Percentiles rank a stretch among this genome's conserved stretches.
Evolutionary conservation across 805 yeast genomes (phyloP).

Genomic region (Candida germanica): DNA sequence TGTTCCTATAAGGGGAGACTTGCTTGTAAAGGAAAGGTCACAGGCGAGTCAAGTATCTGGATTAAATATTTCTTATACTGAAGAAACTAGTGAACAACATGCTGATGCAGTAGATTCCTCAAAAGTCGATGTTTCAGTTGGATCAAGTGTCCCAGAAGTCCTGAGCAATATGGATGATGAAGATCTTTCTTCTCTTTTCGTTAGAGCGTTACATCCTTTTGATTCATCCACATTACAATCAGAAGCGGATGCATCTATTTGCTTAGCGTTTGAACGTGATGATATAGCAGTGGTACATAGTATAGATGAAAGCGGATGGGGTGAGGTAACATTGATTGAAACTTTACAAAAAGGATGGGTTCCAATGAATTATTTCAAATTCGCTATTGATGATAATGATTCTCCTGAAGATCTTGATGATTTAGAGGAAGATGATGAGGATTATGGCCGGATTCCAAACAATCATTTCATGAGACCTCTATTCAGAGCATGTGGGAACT

Average conservation of each 20-base stretch:
- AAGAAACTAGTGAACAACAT: neutral
- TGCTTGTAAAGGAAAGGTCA: slow-evolving; percentile 16
- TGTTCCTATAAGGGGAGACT: slow-evolving; percentile 28
- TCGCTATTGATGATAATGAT: slow-evolving; percentile 31
- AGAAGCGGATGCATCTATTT: slow-evolving; percentile 65
- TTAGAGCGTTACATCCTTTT: slow-evolving; percentile 57
- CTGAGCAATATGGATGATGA: slow-evolving; percentile 26
- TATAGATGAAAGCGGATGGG: slow-evolving; percentile 83
- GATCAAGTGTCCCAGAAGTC: neutral
- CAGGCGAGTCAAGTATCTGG: slow-evolving; percentile 1
- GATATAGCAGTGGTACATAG: slow-evolving; percentile 77
- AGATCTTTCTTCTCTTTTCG: slow-evolving; percentile 51
- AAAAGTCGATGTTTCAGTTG: neutral
- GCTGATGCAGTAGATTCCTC: slow-evolving; percentile 1
- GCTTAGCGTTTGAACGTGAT: slow-evolving; percentile 65
- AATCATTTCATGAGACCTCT: slow-evolving; percentile 53
- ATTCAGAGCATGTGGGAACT: slow-evolving; percentile 62
- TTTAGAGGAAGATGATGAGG: slow-evolving; percentile 25
- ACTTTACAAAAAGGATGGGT: slow-evolving; percentile 76
- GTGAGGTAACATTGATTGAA: slow-evolving; percentile 71
- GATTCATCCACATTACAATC: slow-evolving; percentile 58
- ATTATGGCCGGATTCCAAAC: slow-evolving; percentile 31
- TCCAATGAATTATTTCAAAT: slow-evolving; percentile 74
- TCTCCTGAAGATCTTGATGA: slow-evolving; percentile 18
- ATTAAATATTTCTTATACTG: slow-evolving; percentile 19